Conservation (phyloP, 2,329 filamentous ascomycete species). For the Epichloe coenophiala region DNA sequence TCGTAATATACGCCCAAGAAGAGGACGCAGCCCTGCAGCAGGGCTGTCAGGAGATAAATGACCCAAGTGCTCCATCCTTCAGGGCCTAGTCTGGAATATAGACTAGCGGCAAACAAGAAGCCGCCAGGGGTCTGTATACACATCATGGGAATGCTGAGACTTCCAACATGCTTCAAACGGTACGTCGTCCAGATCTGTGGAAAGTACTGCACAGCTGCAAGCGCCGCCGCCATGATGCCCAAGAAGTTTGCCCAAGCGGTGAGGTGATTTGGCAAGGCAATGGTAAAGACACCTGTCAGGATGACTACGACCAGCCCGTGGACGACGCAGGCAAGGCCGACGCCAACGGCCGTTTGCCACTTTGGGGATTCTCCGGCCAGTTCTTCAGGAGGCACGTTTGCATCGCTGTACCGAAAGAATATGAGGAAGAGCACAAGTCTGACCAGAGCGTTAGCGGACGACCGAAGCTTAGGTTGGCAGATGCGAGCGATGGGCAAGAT, state of each 20-base stretch:
- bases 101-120: conserved; percentile 74
- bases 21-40: conserved; percentile 70
- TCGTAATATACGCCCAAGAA: conserved; percentile 71
- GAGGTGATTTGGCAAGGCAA: conserved; percentile 49
- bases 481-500: background rate
- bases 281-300: conserved; percentile 53
- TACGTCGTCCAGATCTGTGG: conserved; percentile 93
- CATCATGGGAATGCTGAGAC: conserved; percentile 95
- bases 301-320: conserved; percentile 62
- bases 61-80: conserved; percentile 94
- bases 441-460: conserved; percentile 10
- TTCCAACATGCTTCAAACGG: conserved; percentile 71
- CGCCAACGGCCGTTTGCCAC: conserved; percentile 66
- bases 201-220: conserved; percentile 83
- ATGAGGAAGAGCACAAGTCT: conserved; percentile 89
- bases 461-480: background rate
- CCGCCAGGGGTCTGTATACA: conserved; percentile 92
- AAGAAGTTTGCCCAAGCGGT: conserved; percentile 74
- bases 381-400: conserved; percentile 34
- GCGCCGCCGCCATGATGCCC: conserved; percentile 61
- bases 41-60: conserved; percentile 75
- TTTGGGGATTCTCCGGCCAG: conserved; percentile 41
- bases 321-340: conserved; percentile 58
- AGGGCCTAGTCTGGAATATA: conserved; percentile 65
- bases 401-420: conserved; percentile 65